Evolutionary conservation across 495 filamentous ascomycete genomes (phyloP).

Genomic region (Cetradonia linearis): DNA sequence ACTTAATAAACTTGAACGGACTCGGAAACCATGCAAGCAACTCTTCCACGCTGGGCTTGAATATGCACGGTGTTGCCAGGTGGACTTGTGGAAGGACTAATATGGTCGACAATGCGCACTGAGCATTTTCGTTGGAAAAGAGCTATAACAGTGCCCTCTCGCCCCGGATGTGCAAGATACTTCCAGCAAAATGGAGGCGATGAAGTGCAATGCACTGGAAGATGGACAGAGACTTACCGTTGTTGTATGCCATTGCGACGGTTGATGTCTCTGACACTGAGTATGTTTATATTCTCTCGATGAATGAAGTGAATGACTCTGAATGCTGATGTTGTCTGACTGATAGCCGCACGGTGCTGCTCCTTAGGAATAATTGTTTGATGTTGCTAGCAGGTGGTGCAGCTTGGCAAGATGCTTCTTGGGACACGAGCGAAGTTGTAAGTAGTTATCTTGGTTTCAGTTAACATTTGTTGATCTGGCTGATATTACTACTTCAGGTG

Average conservation of each 20-base stretch:
- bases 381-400: neutral
- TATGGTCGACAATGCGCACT: neutral
- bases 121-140: neutral
- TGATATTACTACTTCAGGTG: neutral
- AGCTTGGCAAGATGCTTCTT: neutral
- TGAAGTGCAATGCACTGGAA: neutral
- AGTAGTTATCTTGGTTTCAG: neutral
- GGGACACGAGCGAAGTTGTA: neutral
- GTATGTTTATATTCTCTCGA: neutral
- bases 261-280: neutral
- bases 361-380: neutral
- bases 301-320: neutral
- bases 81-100: neutral
- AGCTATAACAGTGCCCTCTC: neutral
- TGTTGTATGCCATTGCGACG: neutral
- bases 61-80: neutral
- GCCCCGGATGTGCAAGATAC: neutral
- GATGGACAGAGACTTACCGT: neutral
- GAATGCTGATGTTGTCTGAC: neutral
- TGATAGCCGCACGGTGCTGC: neutral
- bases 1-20: neutral
- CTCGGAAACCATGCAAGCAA: neutral
- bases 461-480: neutral
- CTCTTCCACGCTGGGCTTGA: neutral
- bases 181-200: neutral